These are phyloP conservation scores for Boletus insuetus DNA, from an alignment of 768 basidiomycete genomes.

Conservation along the genomic window DNA sequence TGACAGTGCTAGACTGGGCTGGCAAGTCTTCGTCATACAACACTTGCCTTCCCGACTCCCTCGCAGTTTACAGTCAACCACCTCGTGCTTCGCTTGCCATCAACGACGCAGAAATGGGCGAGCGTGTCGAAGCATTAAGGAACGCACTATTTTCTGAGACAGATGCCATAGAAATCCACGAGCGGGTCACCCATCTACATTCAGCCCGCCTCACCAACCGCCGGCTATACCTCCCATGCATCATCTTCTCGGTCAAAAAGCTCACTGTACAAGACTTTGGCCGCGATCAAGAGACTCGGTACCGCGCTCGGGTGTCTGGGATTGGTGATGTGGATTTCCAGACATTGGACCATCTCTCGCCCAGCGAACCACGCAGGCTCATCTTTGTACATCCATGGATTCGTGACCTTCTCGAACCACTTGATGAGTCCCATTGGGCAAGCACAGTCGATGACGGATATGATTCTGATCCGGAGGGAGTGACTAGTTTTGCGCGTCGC, in stretches of 20 bases:
- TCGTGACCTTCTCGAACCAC: slow-evolving; percentile 1
- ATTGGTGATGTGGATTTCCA: slow-evolving; percentile 5
- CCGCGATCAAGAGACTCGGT: background rate
- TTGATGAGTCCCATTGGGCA: background rate
- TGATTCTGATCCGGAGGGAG: background rate
- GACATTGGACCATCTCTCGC: background rate
- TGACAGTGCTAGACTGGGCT: slow-evolving; percentile 6
- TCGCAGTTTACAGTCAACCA: background rate
- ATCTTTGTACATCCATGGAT: slow-evolving; percentile 14
- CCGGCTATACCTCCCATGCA: slow-evolving; percentile 9
- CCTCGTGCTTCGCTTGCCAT: background rate
- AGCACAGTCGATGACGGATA: background rate
- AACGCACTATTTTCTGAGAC: no score
- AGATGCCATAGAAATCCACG: background rate
- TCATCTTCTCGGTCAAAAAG: slow-evolving; percentile 3
- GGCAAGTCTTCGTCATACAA: slow-evolving; percentile 10
- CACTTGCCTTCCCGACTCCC: slow-evolving; percentile 7
- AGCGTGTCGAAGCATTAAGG: background rate
- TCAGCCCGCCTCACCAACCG: slow-evolving; percentile 1
- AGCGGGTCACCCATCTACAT: background rate
- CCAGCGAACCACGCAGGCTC: background rate
- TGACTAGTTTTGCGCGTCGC: no score
- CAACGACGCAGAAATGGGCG: background rate
- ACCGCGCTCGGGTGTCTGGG: slow-evolving; percentile 1
- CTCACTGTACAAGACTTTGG: background rate